These are phyloP conservation scores for Tuber brumale DNA, from an alignment of 495 filamentous ascomycete genomes.

Conservation along the genomic window DNA sequence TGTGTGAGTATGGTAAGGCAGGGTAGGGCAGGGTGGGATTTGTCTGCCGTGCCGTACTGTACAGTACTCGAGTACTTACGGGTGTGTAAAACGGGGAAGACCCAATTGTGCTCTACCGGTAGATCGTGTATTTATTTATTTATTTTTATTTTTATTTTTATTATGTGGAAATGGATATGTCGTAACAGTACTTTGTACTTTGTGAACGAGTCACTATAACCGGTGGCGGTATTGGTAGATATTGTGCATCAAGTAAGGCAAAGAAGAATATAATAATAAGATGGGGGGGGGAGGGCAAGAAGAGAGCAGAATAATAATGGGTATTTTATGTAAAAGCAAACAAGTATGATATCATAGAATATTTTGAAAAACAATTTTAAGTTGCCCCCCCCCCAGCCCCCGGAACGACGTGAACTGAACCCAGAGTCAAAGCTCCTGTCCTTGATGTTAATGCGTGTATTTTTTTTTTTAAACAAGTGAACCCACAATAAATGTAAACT, in stretches of 20 bases:
- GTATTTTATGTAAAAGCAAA: not conserved
- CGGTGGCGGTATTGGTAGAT: not conserved
- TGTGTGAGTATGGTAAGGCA: too few species aligned
- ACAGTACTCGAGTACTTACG: too few species aligned
- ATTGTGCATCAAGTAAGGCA: not conserved
- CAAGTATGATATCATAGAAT: not conserved
- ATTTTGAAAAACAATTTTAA: not conserved
- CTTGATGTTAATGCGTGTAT: not conserved
- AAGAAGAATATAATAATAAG: not conserved
- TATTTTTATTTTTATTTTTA: too few species aligned
- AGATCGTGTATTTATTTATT: too few species aligned
- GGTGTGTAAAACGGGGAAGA: too few species aligned
- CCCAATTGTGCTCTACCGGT: too few species aligned
- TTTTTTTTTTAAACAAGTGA: not conserved
- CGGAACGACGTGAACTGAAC: not conserved
- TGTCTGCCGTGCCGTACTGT: too few species aligned
- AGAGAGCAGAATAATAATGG: not conserved
- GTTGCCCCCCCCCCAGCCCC: not conserved
- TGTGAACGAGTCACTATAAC: not conserved
- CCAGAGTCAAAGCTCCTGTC: not conserved
- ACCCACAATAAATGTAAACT: not conserved
- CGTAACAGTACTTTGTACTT: not conserved
- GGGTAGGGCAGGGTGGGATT: too few species aligned
- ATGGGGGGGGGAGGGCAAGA: not conserved
- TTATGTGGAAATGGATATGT: too few species aligned